Evolutionary conservation across 2,329 filamentous ascomycete genomes (phyloP).

Genomic region (Sclerotinia spermophila): DNA sequence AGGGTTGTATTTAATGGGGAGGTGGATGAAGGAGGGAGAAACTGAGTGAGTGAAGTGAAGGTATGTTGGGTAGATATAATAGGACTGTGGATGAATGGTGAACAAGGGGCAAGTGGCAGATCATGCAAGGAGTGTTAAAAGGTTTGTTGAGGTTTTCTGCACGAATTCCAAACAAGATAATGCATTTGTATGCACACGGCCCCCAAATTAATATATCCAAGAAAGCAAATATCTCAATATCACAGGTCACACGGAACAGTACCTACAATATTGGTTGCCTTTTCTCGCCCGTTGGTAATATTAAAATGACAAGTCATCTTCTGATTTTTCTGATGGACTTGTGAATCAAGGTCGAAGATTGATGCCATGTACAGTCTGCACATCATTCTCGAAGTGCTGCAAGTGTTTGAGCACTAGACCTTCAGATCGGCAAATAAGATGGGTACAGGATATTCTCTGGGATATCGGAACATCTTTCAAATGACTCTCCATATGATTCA

Average conservation of each 20-base stretch:
- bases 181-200: background rate
- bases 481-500: conserved; percentile 1
- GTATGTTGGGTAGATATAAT: background rate
- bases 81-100: background rate
- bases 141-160: background rate
- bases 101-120: background rate
- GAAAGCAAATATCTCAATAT: no score
- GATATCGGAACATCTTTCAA: background rate
- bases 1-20: background rate
- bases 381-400: conserved; percentile 32
- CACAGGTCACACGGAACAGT: background rate
- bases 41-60: background rate
- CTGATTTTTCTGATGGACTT: background rate
- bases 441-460: conserved; percentile 20
- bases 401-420: conserved; percentile 27
- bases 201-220: background rate
- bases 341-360: conserved; percentile 19
- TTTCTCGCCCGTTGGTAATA: background rate
- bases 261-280: background rate
- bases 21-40: background rate
- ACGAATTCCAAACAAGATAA: background rate
- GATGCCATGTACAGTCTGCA: conserved; percentile 24
- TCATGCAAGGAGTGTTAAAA: background rate
- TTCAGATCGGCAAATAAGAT: conserved; percentile 21
- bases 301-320: background rate